Evolutionary conservation across 768 basidiomycete genomes (phyloP).

Genomic region (Suillus subaureus): DNA sequence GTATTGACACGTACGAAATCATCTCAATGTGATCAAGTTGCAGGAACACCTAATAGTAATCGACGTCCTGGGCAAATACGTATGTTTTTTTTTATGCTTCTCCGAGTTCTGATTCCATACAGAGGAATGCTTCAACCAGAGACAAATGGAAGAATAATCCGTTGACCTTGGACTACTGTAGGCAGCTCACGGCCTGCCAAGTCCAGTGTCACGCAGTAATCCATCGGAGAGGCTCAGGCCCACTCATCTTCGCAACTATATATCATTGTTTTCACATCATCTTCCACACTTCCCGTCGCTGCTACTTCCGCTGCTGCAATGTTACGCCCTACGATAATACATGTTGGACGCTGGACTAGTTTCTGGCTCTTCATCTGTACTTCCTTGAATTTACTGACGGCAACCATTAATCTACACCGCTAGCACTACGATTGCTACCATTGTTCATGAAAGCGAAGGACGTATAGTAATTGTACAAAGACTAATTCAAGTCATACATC

Average conservation of each 20-base stretch:
- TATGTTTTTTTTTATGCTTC: no score
- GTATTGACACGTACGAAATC: no score
- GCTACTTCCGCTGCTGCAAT: no score
- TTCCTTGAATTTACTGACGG: not conserved
- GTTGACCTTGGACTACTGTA: not conserved
- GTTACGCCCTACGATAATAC: not conserved
- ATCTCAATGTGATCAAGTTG: no score
- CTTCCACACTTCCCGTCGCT: no score
- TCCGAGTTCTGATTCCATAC: not conserved
- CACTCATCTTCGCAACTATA: no score
- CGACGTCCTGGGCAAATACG: no score
- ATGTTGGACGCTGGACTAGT: not conserved
- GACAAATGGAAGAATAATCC: not conserved
- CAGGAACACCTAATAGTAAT: no score
- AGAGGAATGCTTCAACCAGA: not conserved
- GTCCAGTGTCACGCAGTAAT: not conserved
- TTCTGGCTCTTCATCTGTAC: not conserved
- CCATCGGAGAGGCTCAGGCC: not conserved
- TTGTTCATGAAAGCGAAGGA: not conserved
- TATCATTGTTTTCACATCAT: no score
- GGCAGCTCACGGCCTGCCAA: not conserved
- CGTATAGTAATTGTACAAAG: not conserved
- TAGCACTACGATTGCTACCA: not conserved
- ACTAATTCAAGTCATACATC: not conserved
- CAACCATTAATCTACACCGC: not conserved